Conservation (phyloP, 2,329 filamentous ascomycete genomes). For the Cryphonectria nitschkei region DNA sequence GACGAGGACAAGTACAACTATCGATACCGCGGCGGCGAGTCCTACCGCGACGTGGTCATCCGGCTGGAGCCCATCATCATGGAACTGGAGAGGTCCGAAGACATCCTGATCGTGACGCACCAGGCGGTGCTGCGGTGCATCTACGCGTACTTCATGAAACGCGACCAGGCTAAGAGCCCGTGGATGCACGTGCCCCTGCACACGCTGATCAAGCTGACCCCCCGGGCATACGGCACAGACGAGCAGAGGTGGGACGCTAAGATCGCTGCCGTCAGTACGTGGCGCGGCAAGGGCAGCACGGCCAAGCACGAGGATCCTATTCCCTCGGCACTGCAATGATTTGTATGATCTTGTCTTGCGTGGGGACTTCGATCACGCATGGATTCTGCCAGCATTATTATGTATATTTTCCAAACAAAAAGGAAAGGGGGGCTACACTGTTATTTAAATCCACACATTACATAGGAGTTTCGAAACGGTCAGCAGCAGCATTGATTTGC, state of each 20-base stretch:
- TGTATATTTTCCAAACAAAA: not conserved
- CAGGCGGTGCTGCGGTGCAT: slow-evolving; percentile 97
- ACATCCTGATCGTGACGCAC: slow-evolving; percentile 97
- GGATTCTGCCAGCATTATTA: not conserved
- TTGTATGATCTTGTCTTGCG: slow-evolving; percentile 3
- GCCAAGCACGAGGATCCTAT: slow-evolving; percentile 79
- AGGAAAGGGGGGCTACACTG: not conserved
- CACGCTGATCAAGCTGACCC: slow-evolving; percentile 94
- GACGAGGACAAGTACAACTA: slow-evolving; percentile 99
- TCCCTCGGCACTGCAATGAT: slow-evolving; percentile 35
- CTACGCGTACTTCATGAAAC: slow-evolving; percentile 99
- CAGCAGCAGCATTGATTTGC: slow-evolving; percentile 5
- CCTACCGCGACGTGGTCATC: slow-evolving; percentile 94
- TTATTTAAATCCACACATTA: not conserved
- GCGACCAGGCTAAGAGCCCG: slow-evolving; percentile 86
- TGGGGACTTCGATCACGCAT: not conserved
- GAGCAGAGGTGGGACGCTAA: slow-evolving; percentile 87
- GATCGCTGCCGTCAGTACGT: slow-evolving; percentile 95
- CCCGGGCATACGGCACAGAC: slow-evolving; percentile 89
- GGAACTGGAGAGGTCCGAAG: slow-evolving; percentile 94
- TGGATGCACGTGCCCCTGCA: slow-evolving; percentile 99
- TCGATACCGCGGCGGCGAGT: slow-evolving; percentile 94
- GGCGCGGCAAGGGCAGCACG: slow-evolving; percentile 89
- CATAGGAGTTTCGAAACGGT: not conserved
- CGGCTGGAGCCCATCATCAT: slow-evolving; percentile 99